Conservation (phyloP, 2,329 filamentous ascomycete genomes). For the Thielaviopsis euricoi region DNA sequence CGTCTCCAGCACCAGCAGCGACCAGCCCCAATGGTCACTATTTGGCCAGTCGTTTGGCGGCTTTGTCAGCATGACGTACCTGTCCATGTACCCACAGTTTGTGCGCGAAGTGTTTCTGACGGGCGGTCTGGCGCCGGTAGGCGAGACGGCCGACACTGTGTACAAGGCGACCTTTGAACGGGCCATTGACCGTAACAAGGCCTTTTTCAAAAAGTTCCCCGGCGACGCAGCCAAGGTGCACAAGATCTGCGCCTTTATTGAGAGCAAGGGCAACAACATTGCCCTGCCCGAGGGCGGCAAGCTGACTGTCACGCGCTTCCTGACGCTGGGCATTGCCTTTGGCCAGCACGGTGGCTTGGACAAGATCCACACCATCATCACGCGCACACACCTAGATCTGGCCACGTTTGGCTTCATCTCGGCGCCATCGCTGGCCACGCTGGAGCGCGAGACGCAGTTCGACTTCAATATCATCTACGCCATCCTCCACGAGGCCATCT, state of each 20-base stretch:
- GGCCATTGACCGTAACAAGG: conserved; percentile 53
- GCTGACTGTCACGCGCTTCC: conserved; percentile 57
- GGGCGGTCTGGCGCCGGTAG: conserved; percentile 67
- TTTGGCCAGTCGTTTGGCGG: conserved; percentile 89
- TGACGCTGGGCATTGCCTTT: conserved; percentile 63
- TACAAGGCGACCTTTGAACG: conserved; percentile 58
- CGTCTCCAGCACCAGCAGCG: conserved; percentile 14
- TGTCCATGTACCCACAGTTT: conserved; percentile 63
- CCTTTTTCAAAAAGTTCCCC: conserved; percentile 74
- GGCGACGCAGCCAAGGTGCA: conserved; percentile 58
- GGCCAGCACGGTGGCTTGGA: conserved; percentile 68
- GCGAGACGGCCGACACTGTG: conserved; percentile 54
- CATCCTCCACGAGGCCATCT: conserved; percentile 74
- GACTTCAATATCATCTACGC: conserved; percentile 72
- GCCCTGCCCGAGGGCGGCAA: conserved; percentile 54
- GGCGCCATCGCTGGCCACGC: conserved; percentile 46
- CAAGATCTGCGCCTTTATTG: conserved; percentile 47
- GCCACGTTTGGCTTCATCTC: conserved; percentile 62
- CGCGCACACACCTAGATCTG: conserved; percentile 56
- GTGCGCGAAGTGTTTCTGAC: conserved; percentile 71
- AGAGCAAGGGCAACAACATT: conserved; percentile 34
- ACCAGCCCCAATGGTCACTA: conserved; percentile 65
- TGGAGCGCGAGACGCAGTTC: conserved; percentile 53
- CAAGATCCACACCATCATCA: conserved; percentile 53
- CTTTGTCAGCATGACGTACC: conserved; percentile 69